Evolutionary conservation across 768 basidiomycete species (phyloP).

Genomic region (Exidia glandulosa): DNA sequence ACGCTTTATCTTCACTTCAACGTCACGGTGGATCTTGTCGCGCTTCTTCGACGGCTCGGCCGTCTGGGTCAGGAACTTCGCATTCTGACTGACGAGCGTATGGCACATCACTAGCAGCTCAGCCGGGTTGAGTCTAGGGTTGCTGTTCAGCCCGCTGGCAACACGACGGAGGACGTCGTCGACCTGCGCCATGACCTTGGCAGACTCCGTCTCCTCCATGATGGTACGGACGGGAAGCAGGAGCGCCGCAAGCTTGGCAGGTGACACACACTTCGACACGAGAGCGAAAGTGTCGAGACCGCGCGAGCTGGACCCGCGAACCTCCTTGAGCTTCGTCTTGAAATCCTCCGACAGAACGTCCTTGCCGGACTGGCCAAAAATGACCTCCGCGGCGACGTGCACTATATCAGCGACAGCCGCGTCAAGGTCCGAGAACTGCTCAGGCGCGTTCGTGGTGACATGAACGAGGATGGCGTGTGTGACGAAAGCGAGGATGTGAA

Average conservation of each 20-base stretch:
- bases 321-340: constrained; percentile 91
- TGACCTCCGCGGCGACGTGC: constrained; percentile 74
- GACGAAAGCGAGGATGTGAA: constrained; percentile 83
- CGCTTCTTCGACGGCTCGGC: constrained; percentile 23
- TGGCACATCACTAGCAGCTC: constrained; percentile 78
- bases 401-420: constrained; percentile 68
- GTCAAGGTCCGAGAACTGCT: constrained; percentile 61
- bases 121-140: constrained; percentile 52
- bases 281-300: constrained; percentile 81
- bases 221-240: constrained; percentile 72
- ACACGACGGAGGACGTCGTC: constrained; percentile 84
- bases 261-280: constrained; percentile 67
- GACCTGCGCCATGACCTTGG: constrained; percentile 69
- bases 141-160: constrained; percentile 74
- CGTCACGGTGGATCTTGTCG: constrained; percentile 36
- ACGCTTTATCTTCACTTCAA: constrained; percentile 71
- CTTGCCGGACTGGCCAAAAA: constrained; percentile 89
- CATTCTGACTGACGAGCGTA: constrained; percentile 83
- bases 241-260: constrained; percentile 61
- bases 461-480: constrained; percentile 75
- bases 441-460: constrained; percentile 44
- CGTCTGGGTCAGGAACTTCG: constrained; percentile 66
- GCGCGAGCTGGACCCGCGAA: constrained; percentile 67
- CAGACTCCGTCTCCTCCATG: constrained; percentile 74
- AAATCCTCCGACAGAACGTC: constrained; percentile 83